Base-by-base conservation (phyloP, 345 rosid genomes). In the Geranium brycei region DNA sequence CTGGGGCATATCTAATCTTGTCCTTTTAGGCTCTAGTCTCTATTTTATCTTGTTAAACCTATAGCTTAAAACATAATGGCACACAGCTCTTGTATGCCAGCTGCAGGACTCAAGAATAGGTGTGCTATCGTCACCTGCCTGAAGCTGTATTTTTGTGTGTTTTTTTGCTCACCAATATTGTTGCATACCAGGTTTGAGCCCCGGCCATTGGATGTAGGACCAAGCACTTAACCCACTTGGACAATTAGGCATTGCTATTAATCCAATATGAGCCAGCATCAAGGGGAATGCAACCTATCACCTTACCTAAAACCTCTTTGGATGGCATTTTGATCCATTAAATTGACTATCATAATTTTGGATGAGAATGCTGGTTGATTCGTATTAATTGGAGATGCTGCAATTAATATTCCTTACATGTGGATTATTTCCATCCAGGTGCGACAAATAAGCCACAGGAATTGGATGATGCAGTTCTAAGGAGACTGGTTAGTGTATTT, bases 401-500 rank as follows among this genome's bases (percentile, higher is more conserved):
- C 19, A 23, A 41, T 64, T 53, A 40, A 61, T 10, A 2, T 1
- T 0, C 12, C 31, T 63, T 19, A 64, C 17, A 41, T 64, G 38
- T 64, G 15, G 59, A 30, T 31, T 28, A 23, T 32, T 75, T 40
- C 58, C 53, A 51, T 79, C 78, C 78, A 92, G 98, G 98, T 69
- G 96, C 98, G 64, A 92, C 98, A 5, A 92, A 92, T 80, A 92
- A 92, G 77, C 98, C 98, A 19, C 98, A 89, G 64, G 98, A 92
- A 63, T 74, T 92, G 81, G 98, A 92, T 75, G 96, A 92, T 76
- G 98, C 96, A 32, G 96, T 92, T 56, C 88, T 89, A 32, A 78
- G 95, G 82, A 84, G 98, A 87, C 66, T 92, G 91, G 98, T 89
- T 47, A 73, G 85, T 75, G 66, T 72, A 35, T 62, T 56, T 18